phyloP scores from a whole-genome alignment of 2,329 filamentous ascomycete genomes.

The Penicillium polonicum region DNA sequence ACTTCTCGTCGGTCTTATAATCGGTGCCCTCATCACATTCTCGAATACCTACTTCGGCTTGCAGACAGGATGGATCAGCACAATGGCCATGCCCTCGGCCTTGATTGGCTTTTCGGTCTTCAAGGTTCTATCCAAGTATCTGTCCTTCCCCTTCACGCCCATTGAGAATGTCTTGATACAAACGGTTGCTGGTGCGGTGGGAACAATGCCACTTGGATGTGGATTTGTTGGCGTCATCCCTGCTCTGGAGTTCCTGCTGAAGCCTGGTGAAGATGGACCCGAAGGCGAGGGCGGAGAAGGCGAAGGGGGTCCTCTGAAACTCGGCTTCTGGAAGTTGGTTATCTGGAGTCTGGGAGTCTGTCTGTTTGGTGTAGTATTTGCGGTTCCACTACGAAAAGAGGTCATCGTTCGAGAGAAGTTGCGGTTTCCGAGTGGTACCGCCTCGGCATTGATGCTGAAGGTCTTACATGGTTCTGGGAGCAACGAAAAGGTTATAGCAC shows the following conservation, averaged over 20 bases:
- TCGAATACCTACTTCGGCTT: slow-evolving; percentile 99
- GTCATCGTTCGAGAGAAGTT: slow-evolving; percentile 91
- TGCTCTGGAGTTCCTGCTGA: slow-evolving; percentile 82
- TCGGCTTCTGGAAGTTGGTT: slow-evolving; percentile 74
- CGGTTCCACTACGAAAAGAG: slow-evolving; percentile 83
- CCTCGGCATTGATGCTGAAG: slow-evolving; percentile 88
- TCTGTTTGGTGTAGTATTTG: slow-evolving; percentile 96
- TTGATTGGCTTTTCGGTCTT: slow-evolving; percentile 95
- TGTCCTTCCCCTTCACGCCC: slow-evolving; percentile 81
- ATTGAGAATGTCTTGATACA: slow-evolving; percentile 97
- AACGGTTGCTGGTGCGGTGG: slow-evolving; percentile 91
- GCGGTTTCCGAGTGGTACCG: slow-evolving; percentile 92
- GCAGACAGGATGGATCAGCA: slow-evolving; percentile 79
- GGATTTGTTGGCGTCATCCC: slow-evolving; percentile 95
- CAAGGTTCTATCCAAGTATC: slow-evolving; percentile 68
- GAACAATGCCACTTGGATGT: slow-evolving; percentile 93
- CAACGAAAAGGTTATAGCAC: slow-evolving; percentile 43
- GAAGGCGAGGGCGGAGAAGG: slow-evolving; percentile 67
- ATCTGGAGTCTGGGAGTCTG: slow-evolving; percentile 91
- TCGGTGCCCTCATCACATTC: slow-evolving; percentile 90
- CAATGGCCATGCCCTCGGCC: slow-evolving; percentile 96
- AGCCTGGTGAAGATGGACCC: slow-evolving; percentile 73
- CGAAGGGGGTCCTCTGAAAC: slow-evolving; percentile 73
- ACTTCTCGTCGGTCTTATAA: slow-evolving; percentile 72
- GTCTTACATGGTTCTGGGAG: slow-evolving; percentile 71